phyloP scores from a whole-genome alignment of 2,329 filamentous ascomycete species.

The Beauveria scarabaeidicola region DNA sequence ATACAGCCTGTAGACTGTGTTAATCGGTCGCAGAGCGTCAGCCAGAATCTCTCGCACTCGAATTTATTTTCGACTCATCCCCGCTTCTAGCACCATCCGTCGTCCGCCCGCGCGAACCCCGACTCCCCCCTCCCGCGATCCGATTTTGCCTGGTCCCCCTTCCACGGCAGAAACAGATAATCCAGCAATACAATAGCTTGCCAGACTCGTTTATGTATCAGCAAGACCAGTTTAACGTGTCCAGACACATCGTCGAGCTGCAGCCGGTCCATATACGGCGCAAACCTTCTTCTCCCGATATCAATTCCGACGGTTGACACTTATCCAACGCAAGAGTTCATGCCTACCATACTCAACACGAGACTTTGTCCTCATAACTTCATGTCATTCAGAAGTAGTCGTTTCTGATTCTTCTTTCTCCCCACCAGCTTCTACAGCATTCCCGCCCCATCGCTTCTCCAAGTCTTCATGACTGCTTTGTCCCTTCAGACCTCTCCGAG shows the following conservation, averaged over 20 bases:
- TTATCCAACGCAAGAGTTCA: slow-evolving; percentile 39
- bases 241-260: slow-evolving; percentile 94
- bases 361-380: slow-evolving; percentile 40
- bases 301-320: slow-evolving; percentile 86
- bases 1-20: slow-evolving; percentile 10
- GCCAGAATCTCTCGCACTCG: not conserved
- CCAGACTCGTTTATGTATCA: slow-evolving; percentile 78
- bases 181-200: slow-evolving; percentile 23
- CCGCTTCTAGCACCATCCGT: slow-evolving; percentile 5
- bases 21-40: slow-evolving; percentile 8
- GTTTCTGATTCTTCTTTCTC: slow-evolving; percentile 40
- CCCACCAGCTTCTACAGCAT: slow-evolving; percentile 3
- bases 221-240: slow-evolving; percentile 83
- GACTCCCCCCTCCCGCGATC: slow-evolving; percentile 2
- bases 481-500: slow-evolving; percentile 11
- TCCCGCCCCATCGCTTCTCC: not conserved
- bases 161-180: slow-evolving; percentile 8
- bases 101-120: not conserved
- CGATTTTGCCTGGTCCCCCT: slow-evolving; percentile 9
- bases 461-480: slow-evolving; percentile 10
- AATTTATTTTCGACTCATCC: not conserved
- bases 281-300: slow-evolving; percentile 85
- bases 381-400: slow-evolving; percentile 47
- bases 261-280: slow-evolving; percentile 93
- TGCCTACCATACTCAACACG: slow-evolving; percentile 46